Evolutionary conservation across 495 filamentous ascomycete species (phyloP), one percentile per base, ranked within the genome.

Genomic region (Cercophora scortea): DNA sequence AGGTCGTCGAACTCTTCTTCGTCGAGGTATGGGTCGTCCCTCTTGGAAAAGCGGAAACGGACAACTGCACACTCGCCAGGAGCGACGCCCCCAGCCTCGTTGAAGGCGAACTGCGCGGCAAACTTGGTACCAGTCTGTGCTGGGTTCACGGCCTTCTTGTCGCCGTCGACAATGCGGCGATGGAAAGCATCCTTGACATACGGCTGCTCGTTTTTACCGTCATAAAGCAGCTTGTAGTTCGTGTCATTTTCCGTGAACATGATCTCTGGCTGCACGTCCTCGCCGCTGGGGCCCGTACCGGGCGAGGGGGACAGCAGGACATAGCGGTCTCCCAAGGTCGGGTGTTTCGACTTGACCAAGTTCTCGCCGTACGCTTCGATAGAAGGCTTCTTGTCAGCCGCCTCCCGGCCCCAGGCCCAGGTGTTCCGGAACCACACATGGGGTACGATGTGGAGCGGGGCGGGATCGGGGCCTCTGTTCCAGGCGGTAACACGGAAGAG

Each of bases 101-200:
- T 87, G 64, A 97, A 97, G 4, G 86, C 75, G 61, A 87, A 97
- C 90, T 89, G 94, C 0, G 90, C 92, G 6, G 86, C 89, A 61
- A 83, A 84, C 69, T 96, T 97, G 12, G 92, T 96, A 32, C 92
- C 92, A 17, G 74, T 80, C 56, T 83, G 78, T 8, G 74, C 76
- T 7, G 92, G 91, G 65, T 96, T 97, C 54, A 96, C 71, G 1
- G 86, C 88, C 32, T 71, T 79, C 65, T 87, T 85, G 62, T 96
- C 84, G 1, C 81, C 79, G 41, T 90, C 81, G 52, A 96, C 87
- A 48, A 97, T 94, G 53, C 86, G 78, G 40, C 85, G 77, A 62
- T 97, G 92, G 69, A 97, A 95, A 5, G 88, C 92, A 71, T 97
- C 92, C 69, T 97, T 97, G 56, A 96, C 90, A 56, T 89, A 95